Base-by-base conservation (phyloP, 768 basidiomycete genomes). In the Podaxis pistillaris region DNA sequence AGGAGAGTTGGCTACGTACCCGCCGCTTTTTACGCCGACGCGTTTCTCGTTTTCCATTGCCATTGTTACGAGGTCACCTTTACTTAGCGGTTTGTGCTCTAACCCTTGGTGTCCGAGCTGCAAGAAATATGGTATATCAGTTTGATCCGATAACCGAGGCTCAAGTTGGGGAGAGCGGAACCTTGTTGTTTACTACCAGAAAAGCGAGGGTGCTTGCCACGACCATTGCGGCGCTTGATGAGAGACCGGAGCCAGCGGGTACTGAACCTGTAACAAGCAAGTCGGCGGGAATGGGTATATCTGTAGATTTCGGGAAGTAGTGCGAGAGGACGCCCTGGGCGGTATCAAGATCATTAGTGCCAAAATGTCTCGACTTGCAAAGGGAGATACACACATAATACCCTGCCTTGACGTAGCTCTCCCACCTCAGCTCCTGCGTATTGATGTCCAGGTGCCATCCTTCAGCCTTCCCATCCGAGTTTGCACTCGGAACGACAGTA, bases 141-240 rank as follows among this genome's bases (percentile, higher is more conserved):
- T 17, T n/a, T 46, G 44, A 33, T 9, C 33, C 2, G 44, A 19
- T n/a, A 19, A n/a, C 66, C n/a, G 7, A 11, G 4, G 15, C 15
- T 9, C 0, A 37, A 9, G 37, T 22, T 37, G 22, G 4, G 33
- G 33, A 9, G 33, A 8, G 26, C 3, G n/a, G 12, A 65, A 81
- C 83, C 70, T 92, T 87, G 57, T 84, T 84, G 64, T 95, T 94
- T 47, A 88, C 85, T 5, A 87, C 87, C 28, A 95, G 76, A 71
- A 95, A 92, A 0, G 89, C 85, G 33, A 96, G 78, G 0, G 93
- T 90, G 44, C 90, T 91, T 0, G 91, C 90, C 24, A 96, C 92
- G 37, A 94, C 92, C 86, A 96, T 90, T 0, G 94, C 94, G 0
- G 93, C 91, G 65, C 91, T 93, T 2, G 91, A 93, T 6, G 91